Base-by-base conservation (phyloP, 2,329 filamentous ascomycete genomes). In the Apiospora rasikravindrae region DNA sequence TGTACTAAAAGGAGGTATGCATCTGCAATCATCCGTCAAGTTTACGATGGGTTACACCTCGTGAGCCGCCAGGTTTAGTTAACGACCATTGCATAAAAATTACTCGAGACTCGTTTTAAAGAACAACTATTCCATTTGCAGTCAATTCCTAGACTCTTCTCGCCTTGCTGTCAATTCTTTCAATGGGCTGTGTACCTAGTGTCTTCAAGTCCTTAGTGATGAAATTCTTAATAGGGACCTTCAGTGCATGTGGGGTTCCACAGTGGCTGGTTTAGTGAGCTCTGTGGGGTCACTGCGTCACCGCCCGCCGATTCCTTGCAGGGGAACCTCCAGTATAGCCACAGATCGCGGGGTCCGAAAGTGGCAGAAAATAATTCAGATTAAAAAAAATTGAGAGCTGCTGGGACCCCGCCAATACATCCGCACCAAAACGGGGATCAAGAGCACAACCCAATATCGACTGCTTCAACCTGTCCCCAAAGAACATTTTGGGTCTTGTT, bases 261-360 rank as follows among this genome's bases (percentile, higher is more conserved):
- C 51, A 29, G 29, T 19, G 26, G 24, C 49, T 16, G 40, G 40
- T 42, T 42, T 42, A 49, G 22, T 47, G 29, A 33, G 24, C 42
- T n/a, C n/a, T 14, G 47, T 49, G 37, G 26, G 69, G 19, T 47
- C 26, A 57, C 74, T 73, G 73, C 71, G 10, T 64, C 45, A 69
- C 26, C 64, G 47, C 70, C 70, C 64, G 44, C 70, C 26, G 7
- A 42, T 13, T 24, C 29, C 47, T 45, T 51, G 19, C 44, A 33
- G 11, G 51, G 26, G 26, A 57, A 11, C 37, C 37, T 13, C 22
- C 2, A 26, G 22, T 24, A 24, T 37, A 72, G 47, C 68, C 67
- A 69, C 71, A 75, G 49, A 75, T 76, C 75, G 76, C 75, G 76
- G 76, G 76, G 76, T 77, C 64, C 61, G 74, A 29, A 24, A 11